phyloP scores from a whole-genome alignment of 2,329 filamentous ascomycete genomes.

The Coniella vitis region DNA sequence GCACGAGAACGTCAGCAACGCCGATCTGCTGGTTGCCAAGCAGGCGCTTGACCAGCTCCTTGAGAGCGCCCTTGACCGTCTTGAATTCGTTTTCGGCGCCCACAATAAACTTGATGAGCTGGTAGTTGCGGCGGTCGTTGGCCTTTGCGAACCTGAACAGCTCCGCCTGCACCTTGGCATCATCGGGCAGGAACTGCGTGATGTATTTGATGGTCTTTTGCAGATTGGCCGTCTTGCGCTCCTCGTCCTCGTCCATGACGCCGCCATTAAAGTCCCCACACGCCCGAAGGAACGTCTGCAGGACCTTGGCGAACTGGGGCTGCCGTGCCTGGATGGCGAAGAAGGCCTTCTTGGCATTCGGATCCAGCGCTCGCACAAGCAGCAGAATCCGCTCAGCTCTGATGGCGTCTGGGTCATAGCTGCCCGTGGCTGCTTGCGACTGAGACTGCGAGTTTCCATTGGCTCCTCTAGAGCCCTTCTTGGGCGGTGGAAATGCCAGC shows the following conservation, averaged over 20 bases:
- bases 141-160: conserved; percentile 85
- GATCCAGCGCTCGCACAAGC: conserved; percentile 70
- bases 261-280: conserved; percentile 90
- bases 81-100: conserved; percentile 84
- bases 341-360: conserved; percentile 76
- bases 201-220: conserved; percentile 68
- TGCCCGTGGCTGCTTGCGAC: conserved; percentile 29
- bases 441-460: conserved; percentile 38
- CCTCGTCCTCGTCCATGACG: conserved; percentile 65
- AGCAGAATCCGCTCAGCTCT: conserved; percentile 79
- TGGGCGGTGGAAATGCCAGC: conserved; percentile 71
- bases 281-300: conserved; percentile 71
- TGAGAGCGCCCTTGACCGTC: conserved; percentile 82
- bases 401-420: conserved; percentile 65
- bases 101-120: conserved; percentile 80
- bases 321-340: conserved; percentile 80
- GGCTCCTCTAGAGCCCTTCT: conserved; percentile 56
- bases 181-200: conserved; percentile 69
- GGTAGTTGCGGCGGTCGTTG: conserved; percentile 84
- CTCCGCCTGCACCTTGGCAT: conserved; percentile 63
- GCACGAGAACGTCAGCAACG: conserved; percentile 71
- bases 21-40: conserved; percentile 58
- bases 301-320: conserved; percentile 62
- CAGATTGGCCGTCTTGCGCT: conserved; percentile 63
- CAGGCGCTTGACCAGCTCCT: conserved; percentile 78